Evolutionary conservation across 2,329 filamentous ascomycete genomes (phyloP).

Genomic region (Cladosporium sp.): DNA sequence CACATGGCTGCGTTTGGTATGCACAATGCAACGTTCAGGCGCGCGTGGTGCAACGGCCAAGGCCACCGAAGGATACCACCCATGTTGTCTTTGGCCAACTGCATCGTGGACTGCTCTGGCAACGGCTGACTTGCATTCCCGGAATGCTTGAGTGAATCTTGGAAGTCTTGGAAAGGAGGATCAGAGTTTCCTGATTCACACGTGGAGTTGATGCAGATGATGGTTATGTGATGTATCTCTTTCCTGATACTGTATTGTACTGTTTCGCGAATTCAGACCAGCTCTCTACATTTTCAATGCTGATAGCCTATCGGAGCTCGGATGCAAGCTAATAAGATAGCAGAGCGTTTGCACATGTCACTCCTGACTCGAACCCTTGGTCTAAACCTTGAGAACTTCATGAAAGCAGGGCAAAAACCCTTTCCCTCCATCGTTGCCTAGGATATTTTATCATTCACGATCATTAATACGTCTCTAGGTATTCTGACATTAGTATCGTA

Average conservation of each 20-base stretch:
- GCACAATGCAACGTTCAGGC: slow-evolving; percentile 4
- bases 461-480: background rate
- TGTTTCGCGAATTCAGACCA: no score
- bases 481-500: background rate
- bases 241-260: no score
- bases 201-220: background rate
- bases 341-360: background rate
- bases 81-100: background rate
- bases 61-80: background rate
- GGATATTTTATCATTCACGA: background rate
- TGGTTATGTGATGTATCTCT: no score
- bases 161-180: background rate
- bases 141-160: slow-evolving; percentile 10
- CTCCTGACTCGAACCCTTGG: background rate
- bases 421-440: no score
- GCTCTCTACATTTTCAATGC: background rate
- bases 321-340: background rate
- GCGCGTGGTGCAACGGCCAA: slow-evolving; percentile 7
- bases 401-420: no score
- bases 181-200: background rate
- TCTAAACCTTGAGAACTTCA: background rate
- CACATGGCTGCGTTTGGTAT: slow-evolving; percentile 8
- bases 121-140: slow-evolving; percentile 2
- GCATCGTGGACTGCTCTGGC: slow-evolving; percentile 2
- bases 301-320: background rate